Base-by-base conservation (phyloP, 805 yeast species). In the Candida krabiensis region DNA sequence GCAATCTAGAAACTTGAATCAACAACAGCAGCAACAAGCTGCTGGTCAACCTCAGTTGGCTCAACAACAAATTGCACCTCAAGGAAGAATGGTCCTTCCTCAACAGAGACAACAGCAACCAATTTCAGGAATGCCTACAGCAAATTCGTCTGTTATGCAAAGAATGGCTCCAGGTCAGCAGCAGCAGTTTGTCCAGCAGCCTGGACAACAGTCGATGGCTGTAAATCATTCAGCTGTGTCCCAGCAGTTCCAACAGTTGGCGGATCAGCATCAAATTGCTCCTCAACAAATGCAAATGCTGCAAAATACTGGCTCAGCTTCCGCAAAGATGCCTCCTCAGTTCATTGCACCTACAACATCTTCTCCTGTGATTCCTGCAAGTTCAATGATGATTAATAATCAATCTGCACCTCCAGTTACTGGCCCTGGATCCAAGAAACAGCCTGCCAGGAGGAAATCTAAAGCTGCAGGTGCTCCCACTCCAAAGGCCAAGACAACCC, bases 41-140 rank as follows among this genome's bases (percentile, higher is more conserved):
- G 55, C 49, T 24, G 30, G 56, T 6, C 61, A 56, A 11, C 60
- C 47, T 21, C 60, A 54, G 33, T 18, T 30, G 11, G 47, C 40
- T 19, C 61, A 53, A 28, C 64, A 53, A 31, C 61, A 53, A 35
- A 57, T 39, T 28, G 47, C 39, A 16, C 52, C 50, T 8, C 52
- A 42, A 28, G 49, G 49, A 4, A 43, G 46, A n/a, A 49, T 46
- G 33, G 37, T 43, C 31, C 38, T 47, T 31, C 47, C 35, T 19
- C 52, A 43, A 23, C 45, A 35, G 35, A 41, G 21, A 19, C 46
- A 37, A 17, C 43, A 34, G 31, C 51, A 40, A 27, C 47, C 28
- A 12, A 35, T 41, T 33, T 16, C 23, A 7, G 33, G 33, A 14
- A 13, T 41, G 30, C 31, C 37, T 14, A 18, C 43, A 37, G 17